Conservation (phyloP, 139 green algal genomes). For the Coelastrella sp. region DNA sequence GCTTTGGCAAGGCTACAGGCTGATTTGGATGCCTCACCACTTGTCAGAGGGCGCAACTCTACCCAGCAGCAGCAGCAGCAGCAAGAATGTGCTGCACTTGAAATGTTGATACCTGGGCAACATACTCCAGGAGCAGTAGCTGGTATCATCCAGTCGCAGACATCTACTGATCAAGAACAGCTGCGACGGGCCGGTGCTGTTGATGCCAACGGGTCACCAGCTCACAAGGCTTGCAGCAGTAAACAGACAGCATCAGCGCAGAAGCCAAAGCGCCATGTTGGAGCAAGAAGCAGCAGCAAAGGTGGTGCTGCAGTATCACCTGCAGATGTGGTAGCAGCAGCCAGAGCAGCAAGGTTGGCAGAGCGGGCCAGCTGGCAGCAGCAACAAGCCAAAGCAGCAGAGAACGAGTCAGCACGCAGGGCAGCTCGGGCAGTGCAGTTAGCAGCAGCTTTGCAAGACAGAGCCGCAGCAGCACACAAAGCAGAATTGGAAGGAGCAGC, state of each 20-base stretch:
- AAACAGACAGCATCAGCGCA: background rate
- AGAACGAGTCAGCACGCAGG: constrained; percentile 6
- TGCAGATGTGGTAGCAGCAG: constrained; percentile 12
- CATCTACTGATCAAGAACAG: no score
- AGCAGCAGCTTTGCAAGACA: constrained; percentile 10
- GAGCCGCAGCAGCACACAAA: background rate
- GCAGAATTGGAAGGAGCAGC: background rate
- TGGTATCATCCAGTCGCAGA: no score
- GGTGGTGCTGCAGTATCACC: constrained; percentile 18
- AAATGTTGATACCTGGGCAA: no score
- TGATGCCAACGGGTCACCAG: background rate
- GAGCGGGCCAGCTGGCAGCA: constrained; percentile 5
- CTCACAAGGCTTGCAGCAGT: background rate
- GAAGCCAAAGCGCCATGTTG: background rate
- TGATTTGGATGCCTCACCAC: constrained; percentile 27
- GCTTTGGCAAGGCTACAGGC: constrained; percentile 50
- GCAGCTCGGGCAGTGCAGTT: constrained; percentile 12
- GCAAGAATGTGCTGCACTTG: background rate
- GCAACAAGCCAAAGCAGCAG: constrained; percentile 30
- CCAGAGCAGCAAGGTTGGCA: background rate
- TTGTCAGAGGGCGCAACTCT: background rate
- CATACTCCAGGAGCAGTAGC: no score
- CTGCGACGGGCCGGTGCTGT: background rate
- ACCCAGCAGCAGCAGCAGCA: background rate
- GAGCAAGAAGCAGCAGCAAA: background rate